Evolutionary conservation across 2,329 filamentous ascomycete species (phyloP).

Genomic region (Epichloe typhina): DNA sequence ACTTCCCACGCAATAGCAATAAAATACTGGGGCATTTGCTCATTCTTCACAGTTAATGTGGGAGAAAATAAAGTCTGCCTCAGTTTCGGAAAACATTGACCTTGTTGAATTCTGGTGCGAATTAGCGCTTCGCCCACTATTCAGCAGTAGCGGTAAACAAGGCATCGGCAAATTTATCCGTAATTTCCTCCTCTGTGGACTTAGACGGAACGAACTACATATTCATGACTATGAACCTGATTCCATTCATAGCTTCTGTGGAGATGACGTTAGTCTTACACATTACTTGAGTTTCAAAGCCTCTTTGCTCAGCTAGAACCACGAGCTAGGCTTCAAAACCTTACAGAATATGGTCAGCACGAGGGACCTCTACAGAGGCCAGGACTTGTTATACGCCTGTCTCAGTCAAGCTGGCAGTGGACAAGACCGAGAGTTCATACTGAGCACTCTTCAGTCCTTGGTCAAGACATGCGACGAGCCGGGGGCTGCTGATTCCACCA

Average conservation of each 20-base stretch:
- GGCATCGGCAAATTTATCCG: conserved; percentile 59
- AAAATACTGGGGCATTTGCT: neutral
- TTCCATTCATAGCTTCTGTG: conserved; percentile 41
- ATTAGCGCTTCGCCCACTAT: conserved; percentile 52
- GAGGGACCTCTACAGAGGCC: conserved; percentile 29
- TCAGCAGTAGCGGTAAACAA: conserved; percentile 48
- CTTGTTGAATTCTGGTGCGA: conserved; percentile 57
- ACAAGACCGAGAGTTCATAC: conserved; percentile 46
- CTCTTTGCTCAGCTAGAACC: conserved; percentile 46
- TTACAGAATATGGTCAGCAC: conserved; percentile 39
- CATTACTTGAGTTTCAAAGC: conserved; percentile 66
- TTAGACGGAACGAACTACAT: conserved; percentile 30
- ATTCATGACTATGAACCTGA: conserved; percentile 30
- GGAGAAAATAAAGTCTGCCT: conserved; percentile 57
- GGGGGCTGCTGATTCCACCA: conserved; percentile 9
- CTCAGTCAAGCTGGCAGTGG: conserved; percentile 59
- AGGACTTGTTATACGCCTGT: conserved; percentile 64
- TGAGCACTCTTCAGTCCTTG: conserved; percentile 23
- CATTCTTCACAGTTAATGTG: conserved; percentile 52
- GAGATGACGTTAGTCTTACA: conserved; percentile 48
- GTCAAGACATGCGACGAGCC: conserved; percentile 14
- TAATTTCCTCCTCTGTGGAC: conserved; percentile 58
- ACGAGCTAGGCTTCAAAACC: conserved; percentile 46
- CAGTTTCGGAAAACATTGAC: conserved; percentile 36
- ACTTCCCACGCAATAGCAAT: neutral